Evolutionary conservation across 192 early-diverging fungal genomes (phyloP).

Genomic region (Gaertneriomyces semiglobifer): DNA sequence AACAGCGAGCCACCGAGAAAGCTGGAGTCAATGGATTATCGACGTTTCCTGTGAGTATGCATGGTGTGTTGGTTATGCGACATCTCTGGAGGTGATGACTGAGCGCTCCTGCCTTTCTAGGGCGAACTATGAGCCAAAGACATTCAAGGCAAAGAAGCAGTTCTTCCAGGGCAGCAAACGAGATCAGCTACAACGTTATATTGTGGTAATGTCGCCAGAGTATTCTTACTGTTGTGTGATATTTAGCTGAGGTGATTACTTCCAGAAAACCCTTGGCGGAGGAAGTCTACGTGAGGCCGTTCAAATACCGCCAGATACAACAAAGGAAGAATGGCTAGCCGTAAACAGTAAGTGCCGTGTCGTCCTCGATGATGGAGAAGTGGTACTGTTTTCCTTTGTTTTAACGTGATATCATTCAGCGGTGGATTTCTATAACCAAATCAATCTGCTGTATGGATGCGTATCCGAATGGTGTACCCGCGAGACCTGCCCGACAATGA

Average conservation of each 20-base stretch:
- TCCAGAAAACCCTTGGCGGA: conserved; percentile 37
- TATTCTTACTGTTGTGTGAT: neutral
- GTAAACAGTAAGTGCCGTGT: conserved; percentile 27
- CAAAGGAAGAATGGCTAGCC: conserved; percentile 31
- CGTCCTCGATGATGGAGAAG: neutral
- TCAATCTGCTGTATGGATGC: conserved; percentile 36
- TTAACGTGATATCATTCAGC: conserved; percentile 11
- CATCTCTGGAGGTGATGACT: neutral
- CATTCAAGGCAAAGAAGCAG: conserved; percentile 33
- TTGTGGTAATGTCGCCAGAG: conserved; percentile 28
- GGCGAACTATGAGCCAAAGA: conserved; percentile 25
- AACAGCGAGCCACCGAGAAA: no score
- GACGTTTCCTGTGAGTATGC: conserved; percentile 19
- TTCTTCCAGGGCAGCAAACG: conserved; percentile 30
- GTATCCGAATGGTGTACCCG: conserved; percentile 33
- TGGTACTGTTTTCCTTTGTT: neutral
- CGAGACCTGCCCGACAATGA: conserved; percentile 35
- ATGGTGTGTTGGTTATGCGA: neutral
- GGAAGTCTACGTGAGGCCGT: conserved; percentile 25
- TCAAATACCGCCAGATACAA: conserved; percentile 25
- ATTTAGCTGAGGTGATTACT: neutral
- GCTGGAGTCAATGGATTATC: conserved; percentile 18
- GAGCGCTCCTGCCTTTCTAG: neutral
- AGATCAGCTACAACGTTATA: conserved; percentile 38
- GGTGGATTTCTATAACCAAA: conserved; percentile 40